Conservation (phyloP, 306 rosid genomes). For the Boehmeria nivea region DNA sequence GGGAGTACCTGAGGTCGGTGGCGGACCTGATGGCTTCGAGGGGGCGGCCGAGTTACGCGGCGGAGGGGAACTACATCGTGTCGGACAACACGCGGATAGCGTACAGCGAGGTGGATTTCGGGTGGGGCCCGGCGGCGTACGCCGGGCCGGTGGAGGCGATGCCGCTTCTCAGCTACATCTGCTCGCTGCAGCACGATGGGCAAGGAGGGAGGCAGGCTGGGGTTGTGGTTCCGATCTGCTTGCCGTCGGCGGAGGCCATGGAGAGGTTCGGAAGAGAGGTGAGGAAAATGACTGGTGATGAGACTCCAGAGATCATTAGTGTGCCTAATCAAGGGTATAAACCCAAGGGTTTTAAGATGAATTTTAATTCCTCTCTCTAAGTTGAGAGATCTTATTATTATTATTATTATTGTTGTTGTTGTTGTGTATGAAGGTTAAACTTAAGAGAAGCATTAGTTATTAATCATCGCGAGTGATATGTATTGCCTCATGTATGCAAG, state of each 20-base stretch:
- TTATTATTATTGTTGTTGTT: no score
- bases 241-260: no score
- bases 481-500: no score
- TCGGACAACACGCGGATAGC: constrained; percentile 18
- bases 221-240: constrained; percentile 22
- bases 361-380: no score
- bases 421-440: no score
- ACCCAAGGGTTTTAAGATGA: no score
- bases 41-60: constrained; percentile 14
- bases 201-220: no score
- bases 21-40: constrained; percentile 32
- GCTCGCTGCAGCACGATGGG: no score
- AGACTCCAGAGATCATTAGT: no score
- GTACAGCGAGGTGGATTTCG: constrained; percentile 27
- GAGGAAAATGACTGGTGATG: neutral
- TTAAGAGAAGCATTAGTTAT: no score
- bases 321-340: neutral
- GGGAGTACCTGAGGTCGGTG: constrained; percentile 29
- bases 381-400: no score
- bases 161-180: neutral
- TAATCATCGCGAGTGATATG: no score
- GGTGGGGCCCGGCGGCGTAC: constrained; percentile 46
- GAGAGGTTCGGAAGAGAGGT: constrained; percentile 29
- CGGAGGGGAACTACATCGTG: neutral
- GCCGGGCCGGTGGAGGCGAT: constrained; percentile 17